Conservation (phyloP, 2,329 filamentous ascomycete species). For the Trematosphaeria pertusa region DNA sequence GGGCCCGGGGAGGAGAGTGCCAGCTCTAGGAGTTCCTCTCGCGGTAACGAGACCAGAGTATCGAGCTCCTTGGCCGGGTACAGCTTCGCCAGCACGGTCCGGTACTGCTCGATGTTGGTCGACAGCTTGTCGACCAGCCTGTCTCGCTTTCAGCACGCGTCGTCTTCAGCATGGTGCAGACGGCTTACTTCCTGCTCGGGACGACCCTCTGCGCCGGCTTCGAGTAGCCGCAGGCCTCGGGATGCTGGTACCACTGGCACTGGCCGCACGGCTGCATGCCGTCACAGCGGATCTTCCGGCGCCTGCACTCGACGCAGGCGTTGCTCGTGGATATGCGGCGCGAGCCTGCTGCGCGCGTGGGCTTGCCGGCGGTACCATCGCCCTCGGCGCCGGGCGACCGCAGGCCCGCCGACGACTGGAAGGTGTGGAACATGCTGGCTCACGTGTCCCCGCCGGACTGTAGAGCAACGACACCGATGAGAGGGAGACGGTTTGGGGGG, state of each 20-base stretch:
- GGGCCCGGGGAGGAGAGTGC: slow-evolving; percentile 52
- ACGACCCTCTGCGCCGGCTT: slow-evolving; percentile 79
- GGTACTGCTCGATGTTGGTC: slow-evolving; percentile 57
- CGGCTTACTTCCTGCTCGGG: slow-evolving; percentile 75
- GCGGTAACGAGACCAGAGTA: slow-evolving; percentile 46
- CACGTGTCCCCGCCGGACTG: slow-evolving; percentile 1
- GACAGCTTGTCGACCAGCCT: slow-evolving; percentile 64
- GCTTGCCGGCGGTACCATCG: slow-evolving; percentile 42
- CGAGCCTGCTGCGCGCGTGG: slow-evolving; percentile 45
- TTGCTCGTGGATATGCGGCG: slow-evolving; percentile 59
- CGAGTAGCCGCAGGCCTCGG: slow-evolving; percentile 80
- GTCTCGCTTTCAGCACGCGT: slow-evolving; percentile 65
- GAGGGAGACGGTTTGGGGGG: not conserved
- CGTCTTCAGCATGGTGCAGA: slow-evolving; percentile 49
- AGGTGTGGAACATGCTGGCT: slow-evolving; percentile 54
- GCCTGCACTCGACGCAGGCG: slow-evolving; percentile 78
- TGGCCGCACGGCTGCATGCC: slow-evolving; percentile 82
- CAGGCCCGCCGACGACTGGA: slow-evolving; percentile 47
- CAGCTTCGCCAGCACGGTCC: slow-evolving; percentile 50
- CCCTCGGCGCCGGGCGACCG: slow-evolving; percentile 42
- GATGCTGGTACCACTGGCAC: slow-evolving; percentile 81
- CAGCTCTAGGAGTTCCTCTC: slow-evolving; percentile 55
- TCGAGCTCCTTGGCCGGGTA: slow-evolving; percentile 53
- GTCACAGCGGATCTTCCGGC: slow-evolving; percentile 84
- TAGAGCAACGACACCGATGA: not conserved